A percentile compares a stretch with the other conserved stretches of the same genome.
Evolutionary conservation across 2,329 filamentous ascomycete species (phyloP).

Genomic region (Chaetomium sp.): DNA sequence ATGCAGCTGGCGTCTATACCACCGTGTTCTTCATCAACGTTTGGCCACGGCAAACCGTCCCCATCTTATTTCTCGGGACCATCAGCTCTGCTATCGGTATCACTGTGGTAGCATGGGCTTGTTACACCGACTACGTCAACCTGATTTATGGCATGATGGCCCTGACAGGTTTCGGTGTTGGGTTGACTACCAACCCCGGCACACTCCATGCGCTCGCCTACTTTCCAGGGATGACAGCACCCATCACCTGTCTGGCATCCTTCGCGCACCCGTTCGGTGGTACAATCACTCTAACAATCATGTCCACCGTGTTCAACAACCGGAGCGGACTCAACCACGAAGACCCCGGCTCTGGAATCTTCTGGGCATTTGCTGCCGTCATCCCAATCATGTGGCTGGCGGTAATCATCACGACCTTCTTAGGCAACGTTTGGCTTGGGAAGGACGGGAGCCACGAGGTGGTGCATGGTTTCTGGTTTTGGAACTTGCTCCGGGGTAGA

Average conservation of each 20-base stretch:
- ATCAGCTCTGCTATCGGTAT: constrained; percentile 61
- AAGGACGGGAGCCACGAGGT: constrained; percentile 36
- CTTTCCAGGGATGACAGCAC: constrained; percentile 59
- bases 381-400: constrained; percentile 57
- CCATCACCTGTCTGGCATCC: constrained; percentile 61
- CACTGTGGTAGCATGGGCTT: constrained; percentile 58
- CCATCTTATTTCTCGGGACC: constrained; percentile 58
- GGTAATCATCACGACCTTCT: constrained; percentile 35
- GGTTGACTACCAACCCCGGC: constrained; percentile 64
- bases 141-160: constrained; percentile 68
- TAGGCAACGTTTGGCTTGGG: constrained; percentile 42
- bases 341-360: constrained; percentile 53
- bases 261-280: constrained; percentile 66
- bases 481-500: constrained; percentile 29
- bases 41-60: constrained; percentile 64
- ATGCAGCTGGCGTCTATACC: constrained; percentile 54
- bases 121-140: constrained; percentile 50
- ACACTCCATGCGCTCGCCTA: constrained; percentile 65
- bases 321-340: constrained; percentile 31
- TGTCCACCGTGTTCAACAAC: constrained; percentile 71
- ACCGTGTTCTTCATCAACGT: constrained; percentile 63
- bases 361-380: constrained; percentile 65
- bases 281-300: constrained; percentile 65
- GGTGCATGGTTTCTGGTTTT: constrained; percentile 32
- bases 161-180: constrained; percentile 63